Evolutionary conservation across 192 early-diverging fungal genomes (phyloP).

Genomic region (Nowakowskiella sp.): DNA sequence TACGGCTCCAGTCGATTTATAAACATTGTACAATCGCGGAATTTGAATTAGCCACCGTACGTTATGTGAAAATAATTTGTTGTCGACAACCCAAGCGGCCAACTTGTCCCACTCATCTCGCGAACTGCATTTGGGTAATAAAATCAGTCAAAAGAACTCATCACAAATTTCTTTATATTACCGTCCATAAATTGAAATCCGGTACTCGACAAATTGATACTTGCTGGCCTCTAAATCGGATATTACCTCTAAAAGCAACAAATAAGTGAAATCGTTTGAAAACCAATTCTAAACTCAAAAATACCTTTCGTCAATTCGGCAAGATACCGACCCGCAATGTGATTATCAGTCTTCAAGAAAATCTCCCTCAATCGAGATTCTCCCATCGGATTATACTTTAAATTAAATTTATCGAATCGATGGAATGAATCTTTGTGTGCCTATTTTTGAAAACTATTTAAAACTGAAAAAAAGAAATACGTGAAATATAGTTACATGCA

Average conservation of each 20-base stretch:
- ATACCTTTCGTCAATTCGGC: conserved; percentile 84
- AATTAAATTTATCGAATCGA: conserved; percentile 94
- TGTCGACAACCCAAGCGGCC: conserved; percentile 83
- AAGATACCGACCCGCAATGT: conserved; percentile 73
- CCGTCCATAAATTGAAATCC: conserved; percentile 88
- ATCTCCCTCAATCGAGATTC: conserved; percentile 91
- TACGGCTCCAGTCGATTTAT: conserved; percentile 56
- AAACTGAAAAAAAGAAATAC: not conserved
- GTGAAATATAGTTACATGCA: conserved; percentile 57
- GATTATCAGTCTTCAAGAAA: conserved; percentile 94
- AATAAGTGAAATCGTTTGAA: conserved; percentile 2
- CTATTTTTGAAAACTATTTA: conserved; percentile 7
- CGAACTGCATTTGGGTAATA: conserved; percentile 21
- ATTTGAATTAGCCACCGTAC: conserved; percentile 95
- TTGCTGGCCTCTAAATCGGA: conserved; percentile 86
- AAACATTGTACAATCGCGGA: conserved; percentile 85
- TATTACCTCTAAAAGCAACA: conserved; percentile 59
- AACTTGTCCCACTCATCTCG: conserved; percentile 87
- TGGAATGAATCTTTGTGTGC: conserved; percentile 95
- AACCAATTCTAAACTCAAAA: not conserved
- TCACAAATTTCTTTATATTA: not conserved
- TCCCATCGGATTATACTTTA: conserved; percentile 93
- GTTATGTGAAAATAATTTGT: conserved; percentile 84
- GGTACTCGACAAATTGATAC: conserved; percentile 92
- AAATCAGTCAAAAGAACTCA: not conserved